These are phyloP conservation scores for Cryptococcus sp. DNA, from an alignment of 1,284 basidiomycete species.

Conservation along the genomic window DNA sequence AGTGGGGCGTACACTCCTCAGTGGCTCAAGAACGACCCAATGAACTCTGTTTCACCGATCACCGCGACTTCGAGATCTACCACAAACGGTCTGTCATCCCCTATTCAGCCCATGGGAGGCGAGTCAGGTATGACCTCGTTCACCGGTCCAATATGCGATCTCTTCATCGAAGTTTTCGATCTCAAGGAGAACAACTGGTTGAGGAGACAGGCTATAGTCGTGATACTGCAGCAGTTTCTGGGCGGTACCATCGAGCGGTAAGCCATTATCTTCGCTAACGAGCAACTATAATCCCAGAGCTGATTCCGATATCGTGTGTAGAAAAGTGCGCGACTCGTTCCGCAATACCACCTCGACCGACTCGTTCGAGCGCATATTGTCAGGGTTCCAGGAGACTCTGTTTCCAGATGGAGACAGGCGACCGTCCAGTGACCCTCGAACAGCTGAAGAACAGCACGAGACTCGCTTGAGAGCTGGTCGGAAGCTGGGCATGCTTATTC, in stretches of 20 bases:
- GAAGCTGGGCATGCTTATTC: conserved; percentile 76
- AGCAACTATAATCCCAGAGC: not conserved
- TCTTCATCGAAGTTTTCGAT: conserved; percentile 89
- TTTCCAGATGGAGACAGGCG: conserved; percentile 82
- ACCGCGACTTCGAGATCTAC: not conserved
- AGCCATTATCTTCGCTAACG: not conserved
- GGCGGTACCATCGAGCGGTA: conserved; percentile 93
- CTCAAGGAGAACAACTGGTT: conserved; percentile 95
- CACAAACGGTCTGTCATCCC: not conserved
- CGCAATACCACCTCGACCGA: conserved; percentile 65
- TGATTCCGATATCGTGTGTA: conserved; percentile 41
- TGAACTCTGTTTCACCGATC: not conserved
- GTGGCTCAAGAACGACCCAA: conserved; percentile 16
- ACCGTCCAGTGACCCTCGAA: conserved; percentile 64
- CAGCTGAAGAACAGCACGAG: conserved; percentile 71
- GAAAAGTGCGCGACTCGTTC: conserved; percentile 81
- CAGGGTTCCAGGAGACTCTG: conserved; percentile 67
- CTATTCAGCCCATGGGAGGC: conserved; percentile 74
- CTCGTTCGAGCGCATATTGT: conserved; percentile 67
- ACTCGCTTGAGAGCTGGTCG: conserved; percentile 82
- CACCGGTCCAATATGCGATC: conserved; percentile 89
- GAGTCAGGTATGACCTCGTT: conserved; percentile 83
- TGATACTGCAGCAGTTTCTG: conserved; percentile 91
- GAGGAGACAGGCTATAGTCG: conserved; percentile 90
- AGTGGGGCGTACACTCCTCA: conserved; percentile 62